These are phyloP conservation scores for Kuraishia borneana DNA, from an alignment of 805 yeast species.

Conservation along the genomic window DNA sequence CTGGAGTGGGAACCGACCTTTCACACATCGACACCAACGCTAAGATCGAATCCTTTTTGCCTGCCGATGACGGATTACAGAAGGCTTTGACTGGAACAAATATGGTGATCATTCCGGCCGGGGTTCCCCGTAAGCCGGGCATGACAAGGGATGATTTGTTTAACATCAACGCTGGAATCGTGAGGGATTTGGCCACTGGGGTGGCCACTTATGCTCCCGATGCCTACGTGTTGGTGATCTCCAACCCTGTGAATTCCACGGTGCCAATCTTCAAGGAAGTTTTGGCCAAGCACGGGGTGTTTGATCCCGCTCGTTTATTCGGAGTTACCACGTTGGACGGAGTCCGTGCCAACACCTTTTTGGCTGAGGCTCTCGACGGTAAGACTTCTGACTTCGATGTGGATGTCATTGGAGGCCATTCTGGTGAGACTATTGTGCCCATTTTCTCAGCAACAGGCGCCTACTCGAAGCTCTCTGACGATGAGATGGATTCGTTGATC, in stretches of 20 bases:
- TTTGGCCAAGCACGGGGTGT: conserved; percentile 54
- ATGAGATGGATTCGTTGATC: conserved; percentile 42
- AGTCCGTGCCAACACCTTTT: conserved; percentile 78
- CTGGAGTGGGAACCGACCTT: conserved; percentile 47
- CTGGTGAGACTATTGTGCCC: conserved; percentile 92
- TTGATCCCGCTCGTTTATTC: conserved; percentile 61
- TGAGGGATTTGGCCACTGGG: conserved; percentile 61
- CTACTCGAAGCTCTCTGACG: conserved; percentile 18
- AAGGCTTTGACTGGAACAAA: conserved; percentile 33
- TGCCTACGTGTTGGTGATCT: conserved; percentile 72
- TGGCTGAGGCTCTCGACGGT: conserved; percentile 36
- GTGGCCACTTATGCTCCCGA: conserved; percentile 62
- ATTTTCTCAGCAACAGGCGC: conserved; percentile 39
- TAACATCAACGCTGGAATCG: conserved; percentile 55
- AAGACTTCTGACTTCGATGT: conserved; percentile 45
- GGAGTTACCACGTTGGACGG: conserved; percentile 88
- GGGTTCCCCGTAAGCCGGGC: conserved; percentile 55
- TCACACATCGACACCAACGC: conserved; percentile 42
- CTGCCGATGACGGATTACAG: conserved; percentile 22
- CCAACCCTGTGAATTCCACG: conserved; percentile 91
- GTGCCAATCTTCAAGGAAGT: conserved; percentile 84
- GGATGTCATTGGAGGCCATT: conserved; percentile 89
- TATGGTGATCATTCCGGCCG: conserved; percentile 47
- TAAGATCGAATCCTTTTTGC: conserved; percentile 28
- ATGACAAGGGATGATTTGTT: conserved; percentile 56